phyloP scores from a whole-genome alignment of 257 asterid genomes.

The Capsicum rhomboideum region DNA sequence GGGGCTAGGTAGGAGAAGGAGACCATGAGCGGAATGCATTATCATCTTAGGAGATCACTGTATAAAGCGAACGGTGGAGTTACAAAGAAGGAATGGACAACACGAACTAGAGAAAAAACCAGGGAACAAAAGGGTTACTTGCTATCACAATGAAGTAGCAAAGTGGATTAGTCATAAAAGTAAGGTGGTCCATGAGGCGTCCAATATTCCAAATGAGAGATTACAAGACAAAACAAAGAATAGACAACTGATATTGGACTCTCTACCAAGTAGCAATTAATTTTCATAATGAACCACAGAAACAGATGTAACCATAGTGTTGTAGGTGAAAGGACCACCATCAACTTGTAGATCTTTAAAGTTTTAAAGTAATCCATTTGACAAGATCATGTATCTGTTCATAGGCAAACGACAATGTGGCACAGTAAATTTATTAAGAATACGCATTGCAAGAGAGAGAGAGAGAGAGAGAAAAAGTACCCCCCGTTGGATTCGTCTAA shows the following conservation, averaged over 20 bases:
- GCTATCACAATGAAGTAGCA: not conserved
- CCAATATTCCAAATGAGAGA: not conserved
- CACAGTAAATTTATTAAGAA: not conserved
- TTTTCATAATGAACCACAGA: not conserved
- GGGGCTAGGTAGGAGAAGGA: not conserved
- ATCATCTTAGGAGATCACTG: not conserved
- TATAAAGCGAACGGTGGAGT: not conserved
- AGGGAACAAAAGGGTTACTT: not conserved
- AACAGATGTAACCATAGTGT: not conserved
- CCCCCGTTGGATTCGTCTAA: conserved; percentile 95
- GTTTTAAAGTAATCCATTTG: not conserved
- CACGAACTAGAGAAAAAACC: not conserved
- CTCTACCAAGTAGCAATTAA: not conserved
- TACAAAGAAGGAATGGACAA: not conserved
- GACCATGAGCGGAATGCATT: not conserved
- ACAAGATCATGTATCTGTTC: not conserved
- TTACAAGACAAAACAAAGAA: not conserved
- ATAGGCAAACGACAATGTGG: not conserved
- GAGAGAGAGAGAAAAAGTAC: conserved; percentile 19
- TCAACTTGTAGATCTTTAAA: not conserved
- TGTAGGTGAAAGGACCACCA: not conserved
- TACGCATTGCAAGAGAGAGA: not conserved
- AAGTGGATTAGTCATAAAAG: not conserved
- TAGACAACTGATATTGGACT: not conserved
- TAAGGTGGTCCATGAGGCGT: not conserved